Base-by-base conservation (phyloP, 2,329 filamentous ascomycete genomes). In the Leptoxyphium fumago region DNA sequence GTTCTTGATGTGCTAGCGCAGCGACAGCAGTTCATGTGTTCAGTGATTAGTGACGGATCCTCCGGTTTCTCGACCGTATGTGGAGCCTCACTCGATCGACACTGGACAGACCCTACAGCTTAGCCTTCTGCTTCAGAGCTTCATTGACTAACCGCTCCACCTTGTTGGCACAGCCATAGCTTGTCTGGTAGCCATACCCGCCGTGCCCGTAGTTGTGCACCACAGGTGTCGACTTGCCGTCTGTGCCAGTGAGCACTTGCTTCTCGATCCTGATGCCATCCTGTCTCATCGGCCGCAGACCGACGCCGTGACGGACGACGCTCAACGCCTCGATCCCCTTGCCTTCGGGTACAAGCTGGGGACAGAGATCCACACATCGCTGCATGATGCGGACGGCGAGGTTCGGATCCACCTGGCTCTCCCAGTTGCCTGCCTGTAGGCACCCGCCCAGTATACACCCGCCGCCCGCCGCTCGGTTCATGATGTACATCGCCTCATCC, bases 381-480 rank as follows among this genome's bases (percentile, higher is more conserved):
- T 80, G 78, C 84, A 94, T 91, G 59, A 94, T 94, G 10, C 87
- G 73, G 43, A 74, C 64, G 0, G 87, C 84, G n/a, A 86, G 70
- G 57, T 84, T 85, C 0, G 81, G 80, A 55, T 94, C 87, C 1
- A 82, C 78, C 51, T 80, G 73, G 32, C 78, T 74, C 52, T 91
- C 83, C 85, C 85, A 94, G 55, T 79, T 82, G 26, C 78, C 73
- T 54, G 81, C 76, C 60, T 87, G 80, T 55, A 93, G 84, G 40
- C 80, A 89, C 2, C 88, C 88, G n/a, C 87, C 88, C 2, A 94
- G 67, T 38, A 94, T 72, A 0, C 84, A 91, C 10, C 88, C 88
- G 15, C 87, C 88, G n/a, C 78, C 68, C 14, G 72, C 73, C 1
- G 87, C 84, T 26, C 88, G 74, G 55, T 78, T 78, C 87, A 95